Conservation (phyloP, 306 rosid species). For the Dalbergia cochinchinensis region DNA sequence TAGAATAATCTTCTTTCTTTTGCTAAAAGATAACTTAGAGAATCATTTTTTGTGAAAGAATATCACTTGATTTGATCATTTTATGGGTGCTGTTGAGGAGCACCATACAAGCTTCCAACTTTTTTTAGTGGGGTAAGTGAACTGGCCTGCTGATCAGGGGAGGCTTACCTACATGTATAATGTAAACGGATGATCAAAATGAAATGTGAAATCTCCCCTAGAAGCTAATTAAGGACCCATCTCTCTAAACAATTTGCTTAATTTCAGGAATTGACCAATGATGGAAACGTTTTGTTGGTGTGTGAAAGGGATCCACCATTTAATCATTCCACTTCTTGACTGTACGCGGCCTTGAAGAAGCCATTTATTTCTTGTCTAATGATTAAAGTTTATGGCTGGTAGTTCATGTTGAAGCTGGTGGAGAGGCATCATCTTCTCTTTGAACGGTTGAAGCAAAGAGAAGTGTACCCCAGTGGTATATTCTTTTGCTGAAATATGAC, state of each 20-base stretch:
- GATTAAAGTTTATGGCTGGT: conserved; percentile 53
- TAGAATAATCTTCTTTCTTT: conserved; percentile 6
- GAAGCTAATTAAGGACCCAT: not conserved
- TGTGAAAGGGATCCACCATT: conserved; percentile 40
- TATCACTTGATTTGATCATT: conserved; percentile 15
- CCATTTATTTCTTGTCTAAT: conserved; percentile 44
- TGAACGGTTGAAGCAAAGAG: conserved; percentile 7
- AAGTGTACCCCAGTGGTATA: conserved; percentile 22
- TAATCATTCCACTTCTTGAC: conserved; percentile 48
- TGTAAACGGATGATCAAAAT: not conserved
- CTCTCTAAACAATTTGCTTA: not conserved
- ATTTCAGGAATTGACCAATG: conserved; percentile 36
- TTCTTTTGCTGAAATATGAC: conserved; percentile 23
- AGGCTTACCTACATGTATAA: not conserved
- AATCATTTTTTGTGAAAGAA: conserved; percentile 17
- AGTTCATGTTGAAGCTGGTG: conserved; percentile 49
- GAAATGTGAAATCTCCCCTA: not conserved
- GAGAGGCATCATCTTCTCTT: conserved; percentile 26
- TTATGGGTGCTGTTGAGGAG: not conserved
- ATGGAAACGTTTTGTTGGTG: conserved; percentile 44
- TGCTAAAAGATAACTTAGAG: conserved; percentile 25
- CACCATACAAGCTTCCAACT: conserved; percentile 17
- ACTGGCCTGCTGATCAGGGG: not conserved
- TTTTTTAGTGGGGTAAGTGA: conserved; percentile 35
- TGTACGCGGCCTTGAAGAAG: conserved; percentile 13